phyloP scores from a whole-genome alignment of 129 eudicot genomes.

The Pulicaria dysenterica region DNA sequence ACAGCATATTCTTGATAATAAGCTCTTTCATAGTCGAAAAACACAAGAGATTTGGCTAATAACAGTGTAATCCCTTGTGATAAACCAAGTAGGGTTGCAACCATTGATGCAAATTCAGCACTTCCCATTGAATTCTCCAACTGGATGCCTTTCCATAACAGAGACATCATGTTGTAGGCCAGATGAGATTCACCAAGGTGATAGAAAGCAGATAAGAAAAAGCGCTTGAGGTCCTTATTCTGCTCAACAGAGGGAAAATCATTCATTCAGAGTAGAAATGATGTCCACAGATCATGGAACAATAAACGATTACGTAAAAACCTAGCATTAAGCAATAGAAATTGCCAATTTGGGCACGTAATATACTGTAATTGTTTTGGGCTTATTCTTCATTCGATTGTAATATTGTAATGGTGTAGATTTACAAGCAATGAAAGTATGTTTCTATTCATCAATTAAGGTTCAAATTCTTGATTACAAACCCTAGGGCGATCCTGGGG shows the following conservation, averaged over 20 bases:
- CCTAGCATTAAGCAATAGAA: no score
- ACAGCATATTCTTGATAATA: conserved; percentile 77
- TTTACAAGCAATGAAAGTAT: not conserved
- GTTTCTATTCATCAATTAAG: not conserved
- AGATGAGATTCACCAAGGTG: conserved; percentile 83
- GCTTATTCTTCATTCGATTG: not conserved
- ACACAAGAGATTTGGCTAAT: conserved; percentile 70
- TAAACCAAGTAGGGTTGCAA: conserved; percentile 67
- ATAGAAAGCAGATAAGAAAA: conserved; percentile 79
- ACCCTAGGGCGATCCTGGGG: not conserved
- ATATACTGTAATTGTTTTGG: not conserved
- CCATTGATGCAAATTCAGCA: conserved; percentile 69
- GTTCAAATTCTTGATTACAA: not conserved
- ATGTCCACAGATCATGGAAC: not conserved
- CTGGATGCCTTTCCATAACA: conserved; percentile 91
- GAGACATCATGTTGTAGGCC: conserved; percentile 88
- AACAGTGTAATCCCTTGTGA: conserved; percentile 85
- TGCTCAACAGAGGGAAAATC: conserved; percentile 37
- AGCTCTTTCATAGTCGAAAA: conserved; percentile 59
- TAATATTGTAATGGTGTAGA: not conserved
- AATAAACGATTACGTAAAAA: no score
- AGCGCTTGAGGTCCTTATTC: conserved; percentile 76
- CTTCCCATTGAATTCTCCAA: conserved; percentile 81
- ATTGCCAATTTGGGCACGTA: not conserved
- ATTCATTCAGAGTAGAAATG: not conserved